Evolutionary conservation across 1,284 basidiomycete species (phyloP).

Genomic region (Meira miltonrushii): DNA sequence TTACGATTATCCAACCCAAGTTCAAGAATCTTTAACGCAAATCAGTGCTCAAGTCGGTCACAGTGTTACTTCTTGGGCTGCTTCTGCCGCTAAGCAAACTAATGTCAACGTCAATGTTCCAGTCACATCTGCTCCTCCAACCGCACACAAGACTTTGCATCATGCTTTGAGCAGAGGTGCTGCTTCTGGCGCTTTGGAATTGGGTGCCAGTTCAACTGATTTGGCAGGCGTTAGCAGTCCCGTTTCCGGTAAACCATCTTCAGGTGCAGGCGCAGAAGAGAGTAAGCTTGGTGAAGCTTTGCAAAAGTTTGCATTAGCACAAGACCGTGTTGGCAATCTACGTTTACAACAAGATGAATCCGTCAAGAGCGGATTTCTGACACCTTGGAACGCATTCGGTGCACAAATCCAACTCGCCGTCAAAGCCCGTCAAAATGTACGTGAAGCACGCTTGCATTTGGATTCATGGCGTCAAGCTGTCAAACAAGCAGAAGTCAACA

Average conservation of each 20-base stretch:
- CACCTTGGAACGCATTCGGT: conserved; percentile 65
- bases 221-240: conserved; percentile 32
- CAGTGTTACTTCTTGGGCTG: conserved; percentile 81
- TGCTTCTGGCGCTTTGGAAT: conserved; percentile 62
- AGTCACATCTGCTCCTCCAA: conserved; percentile 57
- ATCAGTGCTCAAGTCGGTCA: conserved; percentile 61
- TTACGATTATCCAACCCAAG: conserved; percentile 52
- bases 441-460: conserved; percentile 47
- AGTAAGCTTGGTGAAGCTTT: conserved; percentile 63
- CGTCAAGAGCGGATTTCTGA: conserved; percentile 70
- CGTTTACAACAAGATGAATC: conserved; percentile 74
- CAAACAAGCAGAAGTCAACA: conserved; percentile 35
- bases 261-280: conserved; percentile 23
- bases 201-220: conserved; percentile 52
- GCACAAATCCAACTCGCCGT: conserved; percentile 46
- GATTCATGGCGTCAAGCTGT: conserved; percentile 48
- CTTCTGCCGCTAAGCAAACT: conserved; percentile 68
- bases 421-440: conserved; percentile 44
- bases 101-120: conserved; percentile 54
- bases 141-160: conserved; percentile 74
- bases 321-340: conserved; percentile 81
- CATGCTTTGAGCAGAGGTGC: conserved; percentile 85
- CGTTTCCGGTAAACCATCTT: conserved; percentile 6
- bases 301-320: conserved; percentile 71
- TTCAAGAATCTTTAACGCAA: conserved; percentile 58